These are phyloP conservation scores for Uncinocarpus reesii DNA, from an alignment of 2,329 filamentous ascomycete species.

Conservation along the genomic window DNA sequence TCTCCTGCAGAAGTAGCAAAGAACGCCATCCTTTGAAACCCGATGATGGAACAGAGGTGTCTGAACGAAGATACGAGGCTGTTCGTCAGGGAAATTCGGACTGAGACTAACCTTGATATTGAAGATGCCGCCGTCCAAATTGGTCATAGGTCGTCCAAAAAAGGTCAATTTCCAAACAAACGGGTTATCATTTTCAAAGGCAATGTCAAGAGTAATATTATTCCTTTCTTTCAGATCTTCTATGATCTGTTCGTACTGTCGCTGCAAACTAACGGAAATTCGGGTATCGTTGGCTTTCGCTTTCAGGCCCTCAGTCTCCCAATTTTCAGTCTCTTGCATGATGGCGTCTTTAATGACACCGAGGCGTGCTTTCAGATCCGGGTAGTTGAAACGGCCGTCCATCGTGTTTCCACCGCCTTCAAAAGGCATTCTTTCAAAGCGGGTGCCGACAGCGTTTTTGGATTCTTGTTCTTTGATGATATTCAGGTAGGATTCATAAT, in stretches of 20 bases:
- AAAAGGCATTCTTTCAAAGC: conserved; percentile 78
- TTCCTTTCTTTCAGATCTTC: conserved; percentile 63
- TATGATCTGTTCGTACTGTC: conserved; percentile 74
- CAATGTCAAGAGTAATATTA: conserved; percentile 61
- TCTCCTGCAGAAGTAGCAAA: conserved; percentile 67
- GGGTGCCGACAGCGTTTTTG: conserved; percentile 52
- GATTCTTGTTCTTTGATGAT: conserved; percentile 54
- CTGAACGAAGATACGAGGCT: conserved; percentile 72
- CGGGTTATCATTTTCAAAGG: conserved; percentile 69
- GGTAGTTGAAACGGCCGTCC: conserved; percentile 77
- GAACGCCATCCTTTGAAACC: conserved; percentile 65
- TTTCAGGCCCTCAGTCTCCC: conserved; percentile 58
- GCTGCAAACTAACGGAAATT: conserved; percentile 68
- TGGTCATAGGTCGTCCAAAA: conserved; percentile 85
- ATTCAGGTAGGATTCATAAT: conserved; percentile 75
- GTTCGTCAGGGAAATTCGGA: conserved; percentile 74
- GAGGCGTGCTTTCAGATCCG: conserved; percentile 59
- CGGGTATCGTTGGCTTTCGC: conserved; percentile 57
- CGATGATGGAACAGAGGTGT: conserved; percentile 80
- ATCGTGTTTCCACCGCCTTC: conserved; percentile 68
- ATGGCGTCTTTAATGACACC: conserved; percentile 58
- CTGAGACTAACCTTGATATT: conserved; percentile 70
- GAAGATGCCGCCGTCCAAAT: conserved; percentile 85
- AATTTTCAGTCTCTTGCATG: conserved; percentile 58
- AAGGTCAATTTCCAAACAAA: conserved; percentile 84